These are phyloP conservation scores for Mangifera indica DNA, from an alignment of 345 rosid species.

Conservation along the genomic window DNA sequence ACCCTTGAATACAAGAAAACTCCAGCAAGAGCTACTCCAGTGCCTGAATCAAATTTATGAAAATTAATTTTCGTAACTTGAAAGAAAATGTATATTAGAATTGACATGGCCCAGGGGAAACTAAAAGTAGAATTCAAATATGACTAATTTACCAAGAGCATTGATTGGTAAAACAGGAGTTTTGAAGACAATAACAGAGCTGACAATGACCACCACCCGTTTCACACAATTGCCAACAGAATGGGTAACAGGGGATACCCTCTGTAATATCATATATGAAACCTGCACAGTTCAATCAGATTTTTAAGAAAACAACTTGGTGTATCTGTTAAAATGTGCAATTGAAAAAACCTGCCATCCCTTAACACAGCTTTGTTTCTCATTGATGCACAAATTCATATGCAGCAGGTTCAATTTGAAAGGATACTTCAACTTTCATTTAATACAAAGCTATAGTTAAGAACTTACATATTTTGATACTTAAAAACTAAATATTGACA, in stretches of 20 bases:
- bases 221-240: slow-evolving; percentile 99
- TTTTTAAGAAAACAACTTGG: not conserved
- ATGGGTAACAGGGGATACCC: slow-evolving; percentile 97
- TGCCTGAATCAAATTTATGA: slow-evolving; percentile 49
- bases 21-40: slow-evolving; percentile 92
- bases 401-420: not conserved
- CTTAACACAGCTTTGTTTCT: not conserved
- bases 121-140: not conserved
- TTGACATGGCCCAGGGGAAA: not conserved
- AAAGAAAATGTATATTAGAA: not conserved
- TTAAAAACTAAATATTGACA: not conserved
- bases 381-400: not conserved
- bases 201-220: slow-evolving; percentile 98
- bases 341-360: not conserved
- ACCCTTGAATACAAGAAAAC: slow-evolving; percentile 93
- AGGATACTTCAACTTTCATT: not conserved
- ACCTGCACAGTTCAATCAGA: slow-evolving; percentile 53
- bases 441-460: not conserved
- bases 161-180: slow-evolving; percentile 85
- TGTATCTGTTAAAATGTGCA: not conserved
- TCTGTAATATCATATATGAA: slow-evolving; percentile 88
- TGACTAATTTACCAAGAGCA: slow-evolving; percentile 59
- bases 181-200: slow-evolving; percentile 88
- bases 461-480: not conserved
- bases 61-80: not conserved